A percentile compares a stretch with the other conserved stretches of the same genome.
Evolutionary conservation across 306 rosid genomes (phyloP).

Genomic region (Adenanthera pavonina): DNA sequence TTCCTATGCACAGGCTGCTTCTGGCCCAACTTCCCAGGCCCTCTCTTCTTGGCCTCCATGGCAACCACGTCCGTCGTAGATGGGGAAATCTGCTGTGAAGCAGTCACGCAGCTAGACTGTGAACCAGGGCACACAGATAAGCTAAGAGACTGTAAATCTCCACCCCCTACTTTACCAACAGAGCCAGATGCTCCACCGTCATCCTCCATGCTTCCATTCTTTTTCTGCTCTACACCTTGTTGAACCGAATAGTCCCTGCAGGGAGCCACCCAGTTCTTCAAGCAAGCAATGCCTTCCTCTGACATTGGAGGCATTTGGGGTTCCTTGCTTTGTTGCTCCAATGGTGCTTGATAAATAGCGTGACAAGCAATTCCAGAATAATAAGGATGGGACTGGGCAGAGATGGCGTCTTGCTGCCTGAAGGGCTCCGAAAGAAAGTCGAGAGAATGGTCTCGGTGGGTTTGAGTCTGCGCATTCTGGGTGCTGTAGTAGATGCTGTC

Average conservation of each 20-base stretch:
- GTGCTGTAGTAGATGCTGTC: conserved; percentile 68
- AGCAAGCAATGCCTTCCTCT: conserved; percentile 38
- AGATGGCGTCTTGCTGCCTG: conserved; percentile 54
- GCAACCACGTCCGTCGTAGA: conserved; percentile 56
- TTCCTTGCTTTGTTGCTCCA: conserved; percentile 56
- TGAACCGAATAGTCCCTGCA: conserved; percentile 54
- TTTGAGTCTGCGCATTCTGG: conserved; percentile 53
- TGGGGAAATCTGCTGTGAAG: conserved; percentile 70
- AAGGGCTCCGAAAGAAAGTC: conserved; percentile 53
- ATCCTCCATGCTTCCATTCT: conserved; percentile 43
- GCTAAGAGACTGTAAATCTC: conserved; percentile 77
- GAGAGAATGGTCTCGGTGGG: conserved; percentile 51
- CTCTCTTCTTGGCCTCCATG: conserved; percentile 79
- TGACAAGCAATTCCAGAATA: conserved; percentile 61
- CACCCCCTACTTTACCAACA: conserved; percentile 53
- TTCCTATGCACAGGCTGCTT: conserved; percentile 94
- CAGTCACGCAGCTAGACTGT: conserved; percentile 92
- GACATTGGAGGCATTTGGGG: conserved; percentile 50
- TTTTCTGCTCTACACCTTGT: conserved; percentile 56
- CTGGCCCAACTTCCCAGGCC: conserved; percentile 56
- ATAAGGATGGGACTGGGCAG: conserved; percentile 51
- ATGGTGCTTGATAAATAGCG: conserved; percentile 53
- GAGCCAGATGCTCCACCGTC: conserved; percentile 50
- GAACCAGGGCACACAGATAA: conserved; percentile 95
- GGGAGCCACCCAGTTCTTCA: conserved; percentile 55